Evolutionary conservation across 495 filamentous ascomycete genomes (phyloP), one percentile per base, ranked within the genome.

Genomic region (Penicillium coprophilum): DNA sequence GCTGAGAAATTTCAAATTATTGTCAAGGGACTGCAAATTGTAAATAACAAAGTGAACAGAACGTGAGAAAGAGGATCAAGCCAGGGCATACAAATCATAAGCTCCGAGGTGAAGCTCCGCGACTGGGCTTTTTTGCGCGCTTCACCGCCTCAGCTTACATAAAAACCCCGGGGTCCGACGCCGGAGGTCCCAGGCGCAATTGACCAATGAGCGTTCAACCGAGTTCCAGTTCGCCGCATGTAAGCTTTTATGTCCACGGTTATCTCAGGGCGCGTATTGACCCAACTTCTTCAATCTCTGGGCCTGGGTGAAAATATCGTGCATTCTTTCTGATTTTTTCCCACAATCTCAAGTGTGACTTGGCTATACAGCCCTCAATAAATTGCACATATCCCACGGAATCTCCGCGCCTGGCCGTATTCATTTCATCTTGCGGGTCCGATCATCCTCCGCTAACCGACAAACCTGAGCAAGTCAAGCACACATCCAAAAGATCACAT

Each of bases 191-290:
- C 41, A 31, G 52, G 43, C 21, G 7, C 27, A 24, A 58, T 65
- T 58, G 55, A 27, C 65, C 62, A 67, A 67, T 65, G 20, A 58
- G 4, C 17, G 41, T 19, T 15, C n/a, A 21, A 15, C 52, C 34
- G 39, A 36, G 45, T 58, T 15, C 21, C 21, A 28, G 27, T 65
- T 58, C 39, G 64, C 65, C 65, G 63, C 41, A 53, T 32, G 59
- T 68, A 68, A 68, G 63, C 62, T 63, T 68, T 68, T 51, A 36
- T 53, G 54, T 51, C 49, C 49, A 11, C 45, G 45, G 45, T 47
- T 47, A 47, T 47, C 45, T 47, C 28, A 31, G 45, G 45, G 27
- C 32, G 6, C 19, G 12, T 24, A n/a, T 49, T 20, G 17, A 31
- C 21, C 39, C n/a, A 21, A 43, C 50, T 43, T 43, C 38, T 52